phyloP scores from a whole-genome alignment of 768 basidiomycete species.

The Phaeotremella fagi region DNA sequence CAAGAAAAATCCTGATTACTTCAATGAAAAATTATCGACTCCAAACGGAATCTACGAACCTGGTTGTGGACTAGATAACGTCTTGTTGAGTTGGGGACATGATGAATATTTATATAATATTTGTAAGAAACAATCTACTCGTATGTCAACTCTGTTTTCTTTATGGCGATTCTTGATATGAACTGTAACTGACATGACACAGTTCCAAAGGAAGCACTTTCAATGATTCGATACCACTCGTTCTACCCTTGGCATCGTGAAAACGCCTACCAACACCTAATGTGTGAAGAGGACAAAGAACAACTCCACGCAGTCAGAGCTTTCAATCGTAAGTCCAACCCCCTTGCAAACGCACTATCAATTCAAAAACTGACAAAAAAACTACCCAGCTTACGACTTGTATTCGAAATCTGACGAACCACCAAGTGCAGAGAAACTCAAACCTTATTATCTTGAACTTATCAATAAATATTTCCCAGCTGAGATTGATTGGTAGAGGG shows the following conservation, averaged over 20 bases:
- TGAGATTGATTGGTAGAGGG: conserved; percentile 72
- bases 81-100: conserved; percentile 73
- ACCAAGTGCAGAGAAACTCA: conserved; percentile 58
- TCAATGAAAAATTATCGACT: conserved; percentile 39
- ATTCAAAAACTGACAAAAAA: neutral
- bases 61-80: conserved; percentile 46
- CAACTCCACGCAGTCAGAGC: conserved; percentile 61
- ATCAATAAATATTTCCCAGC: conserved; percentile 83
- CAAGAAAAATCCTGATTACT: conserved; percentile 44
- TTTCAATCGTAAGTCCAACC: conserved; percentile 61
- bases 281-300: conserved; percentile 58
- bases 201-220: conserved; percentile 71
- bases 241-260: conserved; percentile 97
- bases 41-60: conserved; percentile 45
- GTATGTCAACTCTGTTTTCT: conserved; percentile 17
- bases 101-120: conserved; percentile 89
- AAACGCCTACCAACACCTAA: conserved; percentile 73
- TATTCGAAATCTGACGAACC: conserved; percentile 82
- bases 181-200: neutral
- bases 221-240: conserved; percentile 91
- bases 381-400: conserved; percentile 64
- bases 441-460: conserved; percentile 75
- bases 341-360: neutral
- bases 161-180: neutral
- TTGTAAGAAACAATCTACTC: conserved; percentile 71